A percentile compares a stretch with the other conserved stretches of the same genome.
phyloP scores from a whole-genome alignment of 1,139 yeast species.

The Pichia terricola region DNA sequence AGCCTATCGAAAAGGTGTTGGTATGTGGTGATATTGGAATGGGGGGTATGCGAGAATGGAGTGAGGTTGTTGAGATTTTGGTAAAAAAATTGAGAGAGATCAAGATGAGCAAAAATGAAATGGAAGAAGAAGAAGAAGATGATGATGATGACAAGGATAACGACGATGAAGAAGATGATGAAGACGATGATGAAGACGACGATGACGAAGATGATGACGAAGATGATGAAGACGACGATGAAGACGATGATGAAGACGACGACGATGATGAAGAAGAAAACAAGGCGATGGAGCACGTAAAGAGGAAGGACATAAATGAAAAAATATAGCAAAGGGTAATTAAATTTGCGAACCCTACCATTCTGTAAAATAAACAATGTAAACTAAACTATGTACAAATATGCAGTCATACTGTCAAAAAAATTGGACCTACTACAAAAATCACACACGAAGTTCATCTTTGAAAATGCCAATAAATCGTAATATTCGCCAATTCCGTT shows the following conservation, averaged over 20 bases:
- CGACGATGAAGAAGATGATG: neutral
- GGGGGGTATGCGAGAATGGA: slow-evolving; percentile 99
- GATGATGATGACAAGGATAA: slow-evolving; percentile 4
- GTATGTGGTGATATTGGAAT: slow-evolving; percentile 95
- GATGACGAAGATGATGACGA: slow-evolving; percentile 2
- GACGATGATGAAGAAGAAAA: slow-evolving; percentile 4
- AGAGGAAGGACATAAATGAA: neutral
- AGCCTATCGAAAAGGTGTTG: slow-evolving; percentile 87
- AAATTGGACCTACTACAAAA: no score
- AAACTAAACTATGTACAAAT: no score
- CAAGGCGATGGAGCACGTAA: slow-evolving; percentile 4
- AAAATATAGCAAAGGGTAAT: no score
- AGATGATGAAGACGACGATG: slow-evolving; percentile 1
- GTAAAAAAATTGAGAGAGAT: slow-evolving; percentile 40
- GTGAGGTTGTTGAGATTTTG: slow-evolving; percentile 75
- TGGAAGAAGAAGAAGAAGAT: slow-evolving; percentile 17
- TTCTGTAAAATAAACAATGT: no score
- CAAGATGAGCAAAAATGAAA: slow-evolving; percentile 19
- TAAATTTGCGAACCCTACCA: no score
- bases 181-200: neutral
- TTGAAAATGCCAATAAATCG: no score
- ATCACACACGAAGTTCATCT: no score
- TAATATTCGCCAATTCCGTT: no score
- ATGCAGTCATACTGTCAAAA: no score
- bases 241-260: neutral